Base-by-base conservation (phyloP, 2,329 filamentous ascomycete species). In the Botrytis aclada region DNA sequence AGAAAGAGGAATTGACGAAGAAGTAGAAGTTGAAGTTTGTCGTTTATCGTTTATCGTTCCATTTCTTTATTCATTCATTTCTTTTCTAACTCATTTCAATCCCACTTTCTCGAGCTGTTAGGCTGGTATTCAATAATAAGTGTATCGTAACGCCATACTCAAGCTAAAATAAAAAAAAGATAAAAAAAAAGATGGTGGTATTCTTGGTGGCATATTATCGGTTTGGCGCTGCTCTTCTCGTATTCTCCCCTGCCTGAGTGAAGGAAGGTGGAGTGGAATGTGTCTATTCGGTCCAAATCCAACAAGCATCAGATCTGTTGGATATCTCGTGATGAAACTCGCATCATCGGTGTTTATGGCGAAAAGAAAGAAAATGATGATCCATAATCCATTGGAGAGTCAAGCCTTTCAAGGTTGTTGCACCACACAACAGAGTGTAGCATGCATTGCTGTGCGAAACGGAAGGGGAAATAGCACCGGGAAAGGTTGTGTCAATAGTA, bases 201-300 rank as follows among this genome's bases (percentile, higher is more conserved):
- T 65, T 37, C 25, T 65, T 47, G 63, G 63, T 65, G 43, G 61
- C 39, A 39, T n/a, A 22, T 20, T 58, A 66, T 67, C 64, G 45
- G 34, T 41, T 41, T 41, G 47, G n/a, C 47, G 45, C 25, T 29
- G 9, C 34, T n/a, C 34, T 56, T 20, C 64, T 67, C 64, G 64
- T 67, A 67, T 67, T 41, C n/a, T 20, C 25, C 64, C 64, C 34
- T 54, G n/a, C n/a, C n/a, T n/a, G n/a, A n/a, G n/a, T n/a, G n/a
- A n/a, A n/a, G n/a, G n/a, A n/a, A 20, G 61, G 61, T 43, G 61
- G 64, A 51, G 25, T 56, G 29, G 45, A 47, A 39, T n/a, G 43
- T 66, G 64, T 47, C 32, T 37, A 39, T 43, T 41, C 16, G 37
- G 61, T 29, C 60, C 47, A 39, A 63, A 41, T 29, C 6, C 34